A percentile compares a stretch with the other conserved stretches of the same genome.
Conservation (phyloP, 495 filamentous ascomycete genomes). For the Penicillium paxilli region DNA sequence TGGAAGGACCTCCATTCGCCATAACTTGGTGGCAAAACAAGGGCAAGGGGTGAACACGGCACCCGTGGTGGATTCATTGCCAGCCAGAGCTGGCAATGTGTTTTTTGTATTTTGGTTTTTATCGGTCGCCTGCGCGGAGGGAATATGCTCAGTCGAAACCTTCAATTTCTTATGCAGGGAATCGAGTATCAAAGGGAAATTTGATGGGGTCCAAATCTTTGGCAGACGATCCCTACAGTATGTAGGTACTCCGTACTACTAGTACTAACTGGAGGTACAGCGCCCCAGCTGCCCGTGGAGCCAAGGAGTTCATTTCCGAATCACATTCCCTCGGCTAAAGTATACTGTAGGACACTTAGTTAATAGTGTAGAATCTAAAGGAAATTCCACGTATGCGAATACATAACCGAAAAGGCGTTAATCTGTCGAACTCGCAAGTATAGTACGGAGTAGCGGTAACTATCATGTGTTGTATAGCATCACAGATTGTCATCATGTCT, state of each 20-base stretch:
- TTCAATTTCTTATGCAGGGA: neutral
- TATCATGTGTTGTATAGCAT: too few species aligned
- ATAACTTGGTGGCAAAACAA: neutral
- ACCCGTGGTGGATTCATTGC: neutral
- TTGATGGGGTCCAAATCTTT: neutral
- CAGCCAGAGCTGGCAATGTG: too few species aligned
- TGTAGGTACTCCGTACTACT: too few species aligned
- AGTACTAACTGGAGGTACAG: too few species aligned
- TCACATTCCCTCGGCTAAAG: constrained; percentile 3
- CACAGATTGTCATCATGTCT: neutral
- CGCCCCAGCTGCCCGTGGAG: neutral
- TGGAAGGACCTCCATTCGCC: neutral
- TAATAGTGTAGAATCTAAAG: neutral
- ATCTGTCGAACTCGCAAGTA: too few species aligned
- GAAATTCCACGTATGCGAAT: neutral
- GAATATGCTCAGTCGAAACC: neutral
- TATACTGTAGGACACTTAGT: too few species aligned
- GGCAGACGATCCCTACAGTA: neutral
- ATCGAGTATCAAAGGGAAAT: neutral
- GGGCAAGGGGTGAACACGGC: neutral
- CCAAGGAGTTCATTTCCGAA: constrained; percentile 1
- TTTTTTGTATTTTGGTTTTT: neutral
- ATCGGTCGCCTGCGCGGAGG: neutral
- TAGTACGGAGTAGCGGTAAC: too few species aligned
- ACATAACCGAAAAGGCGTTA: neutral